Conservation (phyloP, 169 alveolate species). For the Cryptosporidium sp. region DNA sequence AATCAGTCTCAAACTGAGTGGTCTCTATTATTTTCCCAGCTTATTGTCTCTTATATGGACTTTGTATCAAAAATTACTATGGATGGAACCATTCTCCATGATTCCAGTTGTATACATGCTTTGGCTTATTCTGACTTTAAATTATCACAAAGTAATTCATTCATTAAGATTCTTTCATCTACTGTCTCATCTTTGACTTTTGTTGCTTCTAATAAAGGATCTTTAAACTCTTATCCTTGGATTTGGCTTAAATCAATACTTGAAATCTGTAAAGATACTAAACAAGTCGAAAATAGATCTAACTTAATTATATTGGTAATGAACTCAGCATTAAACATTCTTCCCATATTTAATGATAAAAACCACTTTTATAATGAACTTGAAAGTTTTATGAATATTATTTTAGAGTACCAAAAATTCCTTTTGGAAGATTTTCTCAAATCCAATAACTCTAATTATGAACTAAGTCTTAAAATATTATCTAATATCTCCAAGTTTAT, state of each 20-base stretch:
- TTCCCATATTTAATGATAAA: neutral
- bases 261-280: neutral
- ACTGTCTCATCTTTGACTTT: neutral
- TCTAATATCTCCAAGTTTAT: neutral
- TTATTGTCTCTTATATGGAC: neutral
- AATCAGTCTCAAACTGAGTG: neutral
- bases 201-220: too few species aligned
- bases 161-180: neutral
- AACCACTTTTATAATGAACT: too few species aligned
- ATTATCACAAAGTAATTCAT: neutral
- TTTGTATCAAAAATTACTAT: neutral
- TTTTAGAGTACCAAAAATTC: neutral
- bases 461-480: neutral
- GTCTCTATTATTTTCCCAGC: neutral
- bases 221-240: neutral
- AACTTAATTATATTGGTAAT: neutral
- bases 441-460: neutral
- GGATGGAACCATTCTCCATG: neutral
- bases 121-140: neutral
- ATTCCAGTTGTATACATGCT: neutral
- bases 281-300: neutral
- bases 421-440: neutral
- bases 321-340: neutral
- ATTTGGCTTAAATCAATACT: neutral
- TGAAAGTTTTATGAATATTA: neutral